Percentiles rank a stretch among this genome's conserved stretches.
These are phyloP conservation scores for Sonneratia caseolaris DNA, from an alignment of 345 rosid species.

Conservation along the genomic window DNA sequence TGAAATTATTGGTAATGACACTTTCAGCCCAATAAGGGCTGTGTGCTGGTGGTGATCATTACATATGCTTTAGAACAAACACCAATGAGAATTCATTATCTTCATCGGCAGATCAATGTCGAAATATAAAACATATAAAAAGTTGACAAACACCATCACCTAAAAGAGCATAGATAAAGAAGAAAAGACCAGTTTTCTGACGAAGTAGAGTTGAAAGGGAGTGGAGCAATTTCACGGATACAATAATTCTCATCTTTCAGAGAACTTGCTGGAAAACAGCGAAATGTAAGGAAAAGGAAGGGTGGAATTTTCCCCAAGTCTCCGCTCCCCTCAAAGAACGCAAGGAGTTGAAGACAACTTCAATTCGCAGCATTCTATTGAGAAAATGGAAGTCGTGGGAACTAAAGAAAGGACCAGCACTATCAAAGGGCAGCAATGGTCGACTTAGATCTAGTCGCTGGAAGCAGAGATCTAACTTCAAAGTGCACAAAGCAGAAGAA, in stretches of 20 bases:
- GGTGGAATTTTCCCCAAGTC: neutral
- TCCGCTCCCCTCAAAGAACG: neutral
- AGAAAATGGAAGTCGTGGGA: neutral
- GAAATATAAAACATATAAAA: neutral
- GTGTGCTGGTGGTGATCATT: neutral
- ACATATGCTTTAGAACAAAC: neutral
- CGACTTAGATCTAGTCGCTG: neutral
- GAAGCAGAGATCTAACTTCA: neutral
- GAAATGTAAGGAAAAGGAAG: neutral
- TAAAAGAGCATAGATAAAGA: neutral
- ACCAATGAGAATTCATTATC: neutral
- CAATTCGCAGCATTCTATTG: neutral
- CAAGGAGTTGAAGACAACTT: neutral
- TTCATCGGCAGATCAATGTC: neutral
- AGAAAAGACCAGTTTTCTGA: too few species aligned
- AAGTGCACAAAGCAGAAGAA: neutral
- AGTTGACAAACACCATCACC: neutral
- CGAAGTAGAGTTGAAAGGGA: neutral
- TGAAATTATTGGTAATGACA: neutral
- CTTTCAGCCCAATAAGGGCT: neutral
- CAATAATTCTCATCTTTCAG: neutral
- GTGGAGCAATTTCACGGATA: neutral
- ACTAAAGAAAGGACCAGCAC: neutral
- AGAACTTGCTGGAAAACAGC: neutral
- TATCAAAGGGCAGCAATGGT: neutral